Evolutionary conservation across 2,329 filamentous ascomycete genomes (phyloP).

Genomic region (Colletotrichum sp.): DNA sequence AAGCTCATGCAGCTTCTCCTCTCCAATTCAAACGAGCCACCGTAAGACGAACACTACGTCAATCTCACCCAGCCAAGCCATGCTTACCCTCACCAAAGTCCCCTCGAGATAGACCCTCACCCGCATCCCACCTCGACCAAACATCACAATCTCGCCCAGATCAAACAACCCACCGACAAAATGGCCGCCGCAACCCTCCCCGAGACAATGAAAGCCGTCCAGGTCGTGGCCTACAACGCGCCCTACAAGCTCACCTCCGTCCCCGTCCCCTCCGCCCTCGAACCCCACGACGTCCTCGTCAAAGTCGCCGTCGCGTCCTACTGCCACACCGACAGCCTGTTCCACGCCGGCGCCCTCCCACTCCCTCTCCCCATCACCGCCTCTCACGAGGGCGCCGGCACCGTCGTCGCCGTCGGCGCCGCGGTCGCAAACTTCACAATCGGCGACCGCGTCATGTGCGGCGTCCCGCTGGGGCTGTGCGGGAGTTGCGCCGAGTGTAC

Average conservation of each 20-base stretch:
- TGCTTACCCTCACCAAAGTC: background rate
- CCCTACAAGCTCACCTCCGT: conserved; percentile 59
- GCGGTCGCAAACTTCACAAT: conserved; percentile 44
- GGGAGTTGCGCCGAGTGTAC: conserved; percentile 57
- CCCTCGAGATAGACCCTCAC: background rate
- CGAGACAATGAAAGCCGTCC: conserved; percentile 33
- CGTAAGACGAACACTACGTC: background rate
- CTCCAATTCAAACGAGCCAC: background rate
- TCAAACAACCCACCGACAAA: background rate
- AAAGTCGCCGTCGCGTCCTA: conserved; percentile 65
- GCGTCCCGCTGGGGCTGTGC: conserved; percentile 58
- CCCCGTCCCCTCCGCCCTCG: conserved; percentile 50
- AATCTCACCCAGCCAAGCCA: background rate
- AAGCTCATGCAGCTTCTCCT: background rate
- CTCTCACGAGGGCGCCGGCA: conserved; percentile 64
- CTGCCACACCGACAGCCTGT: conserved; percentile 68
- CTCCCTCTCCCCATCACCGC: conserved; percentile 55
- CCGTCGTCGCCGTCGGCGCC: conserved; percentile 53
- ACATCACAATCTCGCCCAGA: background rate
- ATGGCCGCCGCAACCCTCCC: conserved; percentile 13
- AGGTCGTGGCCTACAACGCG: conserved; percentile 49
- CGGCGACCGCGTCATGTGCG: conserved; percentile 63
- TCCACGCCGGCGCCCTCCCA: conserved; percentile 52
- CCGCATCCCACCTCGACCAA: background rate
- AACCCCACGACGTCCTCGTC: conserved; percentile 61